Evolutionary conservation across 257 asterid genomes (phyloP).

Genomic region (Jasminum sambac): DNA sequence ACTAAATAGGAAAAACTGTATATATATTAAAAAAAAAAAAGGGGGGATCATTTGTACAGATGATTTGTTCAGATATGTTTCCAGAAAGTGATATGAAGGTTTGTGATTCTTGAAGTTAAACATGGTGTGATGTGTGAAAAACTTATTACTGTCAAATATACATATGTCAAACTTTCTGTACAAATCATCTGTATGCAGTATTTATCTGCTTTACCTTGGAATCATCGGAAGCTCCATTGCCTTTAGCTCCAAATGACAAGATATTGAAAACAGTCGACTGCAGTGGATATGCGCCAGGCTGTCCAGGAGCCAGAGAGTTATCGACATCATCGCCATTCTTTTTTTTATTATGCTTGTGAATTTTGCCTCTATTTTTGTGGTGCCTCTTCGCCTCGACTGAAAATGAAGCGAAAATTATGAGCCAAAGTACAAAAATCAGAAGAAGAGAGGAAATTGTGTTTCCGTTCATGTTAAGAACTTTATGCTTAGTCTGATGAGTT

Average conservation of each 20-base stretch:
- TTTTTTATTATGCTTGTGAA: constrained; percentile 37
- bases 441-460: constrained; percentile 27
- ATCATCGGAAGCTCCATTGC: constrained; percentile 68
- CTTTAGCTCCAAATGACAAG: constrained; percentile 71
- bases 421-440: constrained; percentile 31
- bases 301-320: constrained; percentile 15
- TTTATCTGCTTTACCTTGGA: constrained; percentile 44
- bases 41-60: too few relatives aligned
- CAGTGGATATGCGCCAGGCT: constrained; percentile 15
- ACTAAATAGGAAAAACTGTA: not conserved
- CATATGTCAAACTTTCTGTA: too few relatives aligned
- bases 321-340: constrained; percentile 23
- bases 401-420: constrained; percentile 29
- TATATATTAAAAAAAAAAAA: too few relatives aligned
- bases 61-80: too few relatives aligned
- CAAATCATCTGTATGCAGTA: not conserved
- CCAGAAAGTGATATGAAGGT: too few relatives aligned
- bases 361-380: constrained; percentile 37
- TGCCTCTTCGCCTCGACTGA: constrained; percentile 47
- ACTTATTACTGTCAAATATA: too few relatives aligned
- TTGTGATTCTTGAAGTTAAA: too few relatives aligned
- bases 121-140: too few relatives aligned
- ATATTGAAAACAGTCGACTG: constrained; percentile 40
- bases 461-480: constrained; percentile 36
- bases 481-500: constrained; percentile 16